Evolutionary conservation across 306 rosid genomes (phyloP), one percentile per base, ranked within the genome.

Genomic region (Citrullus colocynthis): DNA sequence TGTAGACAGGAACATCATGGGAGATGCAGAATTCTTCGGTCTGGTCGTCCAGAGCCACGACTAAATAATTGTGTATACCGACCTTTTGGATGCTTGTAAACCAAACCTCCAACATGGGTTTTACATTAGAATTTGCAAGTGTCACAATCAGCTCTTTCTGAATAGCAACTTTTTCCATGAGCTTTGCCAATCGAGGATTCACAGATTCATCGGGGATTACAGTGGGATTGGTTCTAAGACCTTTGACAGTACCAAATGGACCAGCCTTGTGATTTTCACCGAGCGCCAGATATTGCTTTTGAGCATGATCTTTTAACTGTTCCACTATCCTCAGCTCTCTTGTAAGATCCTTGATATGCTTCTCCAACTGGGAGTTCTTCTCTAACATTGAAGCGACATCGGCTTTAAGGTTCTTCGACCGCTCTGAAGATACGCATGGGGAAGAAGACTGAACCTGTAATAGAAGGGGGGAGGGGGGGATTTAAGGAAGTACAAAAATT

Each of bases 251-350:
- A 39, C 93, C 94, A 79, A 89, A 86, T 20, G 93, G 89, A 45
- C 98, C 98, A 65, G 90, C 93, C 89, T 93, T 93, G 76, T 88
- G 93, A 4, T 85, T 88, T 76, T 89, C 88, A 45, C 89, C 93
- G n/a, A 91, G 78, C 74, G 80, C 83, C 42, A 87, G 81, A 82
- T 85, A 81, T 76, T 90, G 98, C 81, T 87, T 81, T 64, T 82
- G 87, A 8, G 96, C 98, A 36, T 88, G 87, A 76, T 89, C 86
- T 67, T 86, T 91, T 56, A 88, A 90, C 80, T 88, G 91, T 78
- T 89, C 97, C 20, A 91, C 87, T 62, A 84, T 63, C 83, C 88
- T 88, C 70, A 91, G 79, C 78, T 76, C 90, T 49, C 85, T 90
- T 67, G 84, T 85, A 34, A 93, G 87, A 52, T 70, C 82, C 76